phyloP scores from a whole-genome alignment of 495 filamentous ascomycete genomes.

The Xylaria castorea region DNA sequence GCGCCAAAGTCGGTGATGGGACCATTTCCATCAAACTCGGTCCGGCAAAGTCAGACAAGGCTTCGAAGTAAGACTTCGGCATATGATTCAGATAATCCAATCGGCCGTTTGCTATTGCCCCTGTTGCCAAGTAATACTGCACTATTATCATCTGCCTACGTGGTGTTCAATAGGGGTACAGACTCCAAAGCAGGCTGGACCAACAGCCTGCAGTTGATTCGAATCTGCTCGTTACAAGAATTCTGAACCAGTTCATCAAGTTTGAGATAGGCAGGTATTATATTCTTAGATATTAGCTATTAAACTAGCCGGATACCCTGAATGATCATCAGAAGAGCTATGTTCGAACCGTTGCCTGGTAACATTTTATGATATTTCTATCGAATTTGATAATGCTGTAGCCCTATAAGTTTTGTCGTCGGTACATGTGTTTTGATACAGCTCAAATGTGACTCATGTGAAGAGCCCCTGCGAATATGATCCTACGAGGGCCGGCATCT shows the following conservation, averaged over 20 bases:
- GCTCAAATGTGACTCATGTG: too few relatives aligned
- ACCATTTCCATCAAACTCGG: constrained; percentile 25
- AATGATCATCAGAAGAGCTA: too few relatives aligned
- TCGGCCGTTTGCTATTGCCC: background rate
- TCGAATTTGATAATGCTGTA: too few relatives aligned
- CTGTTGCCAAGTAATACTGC: background rate
- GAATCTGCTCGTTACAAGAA: background rate
- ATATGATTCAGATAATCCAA: background rate
- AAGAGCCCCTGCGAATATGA: too few relatives aligned
- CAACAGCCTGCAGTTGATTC: background rate
- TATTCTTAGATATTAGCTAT: background rate
- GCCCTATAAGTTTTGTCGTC: too few relatives aligned
- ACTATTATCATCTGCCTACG: background rate
- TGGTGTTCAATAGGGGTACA: background rate
- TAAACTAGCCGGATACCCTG: background rate
- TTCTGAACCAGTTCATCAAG: background rate
- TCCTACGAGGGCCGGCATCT: too few relatives aligned
- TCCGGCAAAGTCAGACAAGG: constrained; percentile 9
- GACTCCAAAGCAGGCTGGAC: background rate
- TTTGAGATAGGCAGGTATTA: background rate
- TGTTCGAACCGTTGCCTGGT: too few relatives aligned
- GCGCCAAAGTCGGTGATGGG: constrained; percentile 48
- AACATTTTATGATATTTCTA: too few relatives aligned
- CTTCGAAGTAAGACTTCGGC: background rate
- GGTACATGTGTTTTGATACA: too few relatives aligned